A percentile compares a stretch with the other conserved stretches of the same genome.
phyloP scores from a whole-genome alignment of 352 stramenopile genomes.

The Lagenidium sp. region DNA sequence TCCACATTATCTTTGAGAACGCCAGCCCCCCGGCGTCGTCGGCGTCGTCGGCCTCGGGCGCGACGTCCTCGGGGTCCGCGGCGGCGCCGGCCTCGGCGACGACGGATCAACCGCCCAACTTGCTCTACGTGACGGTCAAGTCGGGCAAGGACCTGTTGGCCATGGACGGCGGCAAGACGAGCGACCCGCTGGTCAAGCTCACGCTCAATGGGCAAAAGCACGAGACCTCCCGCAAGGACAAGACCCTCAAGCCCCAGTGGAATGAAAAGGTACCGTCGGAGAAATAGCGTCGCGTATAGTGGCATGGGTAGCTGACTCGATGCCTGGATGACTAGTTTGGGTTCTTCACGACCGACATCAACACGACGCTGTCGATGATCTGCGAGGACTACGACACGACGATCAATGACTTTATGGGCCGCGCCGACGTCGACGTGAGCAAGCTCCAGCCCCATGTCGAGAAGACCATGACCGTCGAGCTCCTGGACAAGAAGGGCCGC shows the following conservation, averaged over 20 bases:
- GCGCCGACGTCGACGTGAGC: slow-evolving; percentile 37
- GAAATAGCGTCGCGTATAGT: not conserved
- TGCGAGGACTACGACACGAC: slow-evolving; percentile 72
- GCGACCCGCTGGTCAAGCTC: slow-evolving; percentile 84
- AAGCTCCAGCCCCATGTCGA: slow-evolving; percentile 46
- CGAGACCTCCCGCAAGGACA: slow-evolving; percentile 63
- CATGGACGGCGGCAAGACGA: slow-evolving; percentile 80
- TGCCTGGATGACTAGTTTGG: slow-evolving; percentile 27
- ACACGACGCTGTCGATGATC: slow-evolving; percentile 34
- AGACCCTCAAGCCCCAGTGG: slow-evolving; percentile 63
- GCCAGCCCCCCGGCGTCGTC: not conserved
- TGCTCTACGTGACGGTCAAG: slow-evolving; percentile 63
- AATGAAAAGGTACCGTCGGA: slow-evolving; percentile 40
- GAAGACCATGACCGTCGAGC: slow-evolving; percentile 42
- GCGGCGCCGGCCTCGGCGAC: slow-evolving; percentile 1
- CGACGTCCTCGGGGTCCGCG: slow-evolving; percentile 13
- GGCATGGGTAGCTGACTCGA: not conserved
- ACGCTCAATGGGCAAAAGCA: slow-evolving; percentile 73
- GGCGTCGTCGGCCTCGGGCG: not conserved
- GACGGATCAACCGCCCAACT: slow-evolving; percentile 34
- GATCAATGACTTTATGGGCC: slow-evolving; percentile 79
- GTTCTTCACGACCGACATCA: slow-evolving; percentile 54
- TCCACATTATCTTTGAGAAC: slow-evolving; percentile 41
- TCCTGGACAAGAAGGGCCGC: slow-evolving; percentile 48
- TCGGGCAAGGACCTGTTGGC: slow-evolving; percentile 73